These are phyloP conservation scores for Pugionium dolabratum DNA, from an alignment of 345 rosid genomes.

Conservation along the genomic window DNA sequence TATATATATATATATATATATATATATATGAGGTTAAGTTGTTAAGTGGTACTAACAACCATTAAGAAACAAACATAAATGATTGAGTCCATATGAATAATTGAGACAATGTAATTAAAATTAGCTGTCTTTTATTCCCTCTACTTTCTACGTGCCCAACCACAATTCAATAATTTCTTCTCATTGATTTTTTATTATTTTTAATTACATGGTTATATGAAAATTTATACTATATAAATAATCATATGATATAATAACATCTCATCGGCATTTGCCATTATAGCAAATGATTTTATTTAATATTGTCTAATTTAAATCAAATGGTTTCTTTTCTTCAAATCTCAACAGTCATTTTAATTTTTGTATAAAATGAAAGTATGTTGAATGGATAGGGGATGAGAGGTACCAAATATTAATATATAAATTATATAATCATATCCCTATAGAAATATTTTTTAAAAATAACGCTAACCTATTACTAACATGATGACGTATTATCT, in stretches of 20 bases:
- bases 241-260: constrained; percentile 19
- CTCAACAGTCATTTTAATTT: too few relatives aligned
- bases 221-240: too few relatives aligned
- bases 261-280: not conserved
- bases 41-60: constrained; percentile 35
- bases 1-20: too few relatives aligned
- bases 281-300: too few relatives aligned
- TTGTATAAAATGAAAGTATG: too few relatives aligned
- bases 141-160: constrained; percentile 34
- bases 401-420: not conserved
- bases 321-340: too few relatives aligned
- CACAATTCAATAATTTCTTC: constrained; percentile 18
- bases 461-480: too few relatives aligned
- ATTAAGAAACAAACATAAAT: constrained; percentile 29
- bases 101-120: constrained; percentile 27
- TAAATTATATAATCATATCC: too few relatives aligned
- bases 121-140: constrained; percentile 37
- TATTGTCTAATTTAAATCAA: too few relatives aligned
- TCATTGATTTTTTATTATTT: constrained; percentile 25
- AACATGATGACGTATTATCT: too few relatives aligned
- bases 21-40: constrained; percentile 1
- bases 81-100: constrained; percentile 35
- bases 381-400: not conserved
- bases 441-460: too few relatives aligned
- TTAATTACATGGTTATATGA: constrained; percentile 12